A percentile compares a stretch with the other conserved stretches of the same genome.
phyloP scores from a whole-genome alignment of 345 rosid species.

The Noccaea caerulescens region DNA sequence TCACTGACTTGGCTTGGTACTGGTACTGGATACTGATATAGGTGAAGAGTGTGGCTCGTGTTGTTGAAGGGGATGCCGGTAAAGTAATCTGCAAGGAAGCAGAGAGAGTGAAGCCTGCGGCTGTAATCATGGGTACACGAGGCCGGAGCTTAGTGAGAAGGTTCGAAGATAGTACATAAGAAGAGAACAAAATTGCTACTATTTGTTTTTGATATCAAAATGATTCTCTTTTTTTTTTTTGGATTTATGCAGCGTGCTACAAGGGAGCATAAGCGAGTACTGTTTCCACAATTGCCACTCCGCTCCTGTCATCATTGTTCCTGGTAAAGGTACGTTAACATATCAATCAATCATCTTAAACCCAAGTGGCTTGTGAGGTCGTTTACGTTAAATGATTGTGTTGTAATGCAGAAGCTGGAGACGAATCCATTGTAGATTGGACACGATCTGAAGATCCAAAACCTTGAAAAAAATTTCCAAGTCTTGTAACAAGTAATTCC shows the following conservation, averaged over 20 bases:
- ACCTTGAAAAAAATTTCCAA: conserved; percentile 16
- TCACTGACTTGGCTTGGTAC: no score
- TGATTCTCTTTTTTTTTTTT: neutral
- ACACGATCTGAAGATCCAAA: conserved; percentile 32
- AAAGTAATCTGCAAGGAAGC: conserved; percentile 85
- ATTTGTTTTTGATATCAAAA: neutral
- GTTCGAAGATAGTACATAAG: conserved; percentile 36
- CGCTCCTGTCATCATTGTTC: conserved; percentile 76
- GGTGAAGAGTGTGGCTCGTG: no score
- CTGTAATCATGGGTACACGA: conserved; percentile 88
- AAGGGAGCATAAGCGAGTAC: conserved; percentile 80
- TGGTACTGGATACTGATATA: no score
- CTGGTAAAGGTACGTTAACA: conserved; percentile 66
- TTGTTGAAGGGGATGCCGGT: no score
- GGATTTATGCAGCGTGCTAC: conserved; percentile 58
- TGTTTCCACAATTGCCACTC: conserved; percentile 86
- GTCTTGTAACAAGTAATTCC: conserved; percentile 5
- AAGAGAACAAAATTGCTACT: neutral
- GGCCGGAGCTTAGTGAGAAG: conserved; percentile 86
- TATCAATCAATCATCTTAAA: neutral
- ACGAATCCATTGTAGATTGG: conserved; percentile 47
- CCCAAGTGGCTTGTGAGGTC: neutral
- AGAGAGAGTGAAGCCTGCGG: conserved; percentile 78
- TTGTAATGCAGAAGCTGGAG: conserved; percentile 46
- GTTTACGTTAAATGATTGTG: neutral